phyloP scores from a whole-genome alignment of 225 moss, liverwort and hornwort species.

The Physcomitrellopsis africana region DNA sequence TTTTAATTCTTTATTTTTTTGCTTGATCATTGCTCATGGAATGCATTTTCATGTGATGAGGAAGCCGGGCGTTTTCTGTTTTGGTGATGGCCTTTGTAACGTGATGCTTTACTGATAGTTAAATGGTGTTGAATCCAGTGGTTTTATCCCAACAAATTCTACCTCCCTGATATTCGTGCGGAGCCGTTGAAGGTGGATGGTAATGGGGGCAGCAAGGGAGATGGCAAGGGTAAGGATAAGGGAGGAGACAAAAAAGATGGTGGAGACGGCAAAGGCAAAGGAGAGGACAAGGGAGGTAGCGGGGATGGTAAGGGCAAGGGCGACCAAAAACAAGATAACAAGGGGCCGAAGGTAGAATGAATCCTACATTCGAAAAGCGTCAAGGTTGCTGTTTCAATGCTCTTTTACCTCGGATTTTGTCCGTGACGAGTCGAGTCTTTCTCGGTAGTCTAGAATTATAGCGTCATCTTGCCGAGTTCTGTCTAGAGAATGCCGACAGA shows the following conservation, averaged over 20 bases:
- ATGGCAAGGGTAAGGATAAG: background rate
- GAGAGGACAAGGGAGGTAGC: background rate
- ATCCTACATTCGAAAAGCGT: background rate
- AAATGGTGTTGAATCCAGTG: slow-evolving; percentile 34
- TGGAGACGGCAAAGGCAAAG: background rate
- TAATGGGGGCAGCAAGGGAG: background rate
- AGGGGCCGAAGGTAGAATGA: slow-evolving; percentile 42
- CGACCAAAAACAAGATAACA: slow-evolving; percentile 31
- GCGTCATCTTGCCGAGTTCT: no score
- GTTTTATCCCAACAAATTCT: slow-evolving; percentile 36
- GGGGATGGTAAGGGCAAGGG: slow-evolving; percentile 4
- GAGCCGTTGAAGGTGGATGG: background rate
- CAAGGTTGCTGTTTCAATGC: background rate
- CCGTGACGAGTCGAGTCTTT: background rate
- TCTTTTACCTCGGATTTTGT: background rate
- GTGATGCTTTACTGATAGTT: background rate
- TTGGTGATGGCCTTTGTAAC: no score
- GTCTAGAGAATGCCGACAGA: background rate
- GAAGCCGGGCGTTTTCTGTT: no score
- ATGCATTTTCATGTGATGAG: no score
- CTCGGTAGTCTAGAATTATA: background rate
- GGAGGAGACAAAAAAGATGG: background rate
- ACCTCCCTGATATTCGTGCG: slow-evolving; percentile 7
- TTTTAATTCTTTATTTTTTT: no score
- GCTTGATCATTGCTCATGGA: no score